Evolutionary conservation across 192 early-diverging fungal species (phyloP), one percentile per base, ranked within the genome.

Genomic region (Mortierella hygrophila): DNA sequence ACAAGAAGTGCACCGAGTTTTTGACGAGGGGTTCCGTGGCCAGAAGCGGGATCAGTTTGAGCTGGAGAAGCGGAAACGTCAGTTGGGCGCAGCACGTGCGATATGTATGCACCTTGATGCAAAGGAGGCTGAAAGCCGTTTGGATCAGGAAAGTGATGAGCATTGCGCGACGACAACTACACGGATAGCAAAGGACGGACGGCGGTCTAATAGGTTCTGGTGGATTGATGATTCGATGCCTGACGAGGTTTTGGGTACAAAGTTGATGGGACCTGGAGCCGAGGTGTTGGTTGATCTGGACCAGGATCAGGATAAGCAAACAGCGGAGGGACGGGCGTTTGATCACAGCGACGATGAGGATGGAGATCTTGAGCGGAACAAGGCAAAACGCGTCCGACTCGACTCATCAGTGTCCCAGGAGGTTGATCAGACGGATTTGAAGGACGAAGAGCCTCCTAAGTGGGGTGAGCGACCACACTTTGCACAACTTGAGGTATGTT

Each of bases 21-120:
- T 84, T 83, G 87, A 88, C 38, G 88, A 88, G 26, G 82, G 82
- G 18, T 92, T 74, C 60, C 84, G 89, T 71, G 85, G 77, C 2
- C 35, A 76, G 20, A 88, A 89, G 73, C 72, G 70, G 3, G 65
- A 68, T 54, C 80, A 77, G 35, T 87, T 82, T 35, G 83, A 88
- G n/a, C 65, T 83, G 46, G 85, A 68, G 49, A 82, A 88, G 40
- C 68, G 78, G 20, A 70, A 68, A n/a, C 87, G 89, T 7, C 83
- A 85, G 40, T 49, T 90, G 3, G 54, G 55, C 15, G 91, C 91
- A 5, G 90, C 90, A 15, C 81, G 72, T 11, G 54, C 55, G 6
- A 72, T 92, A 20, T 89, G 88, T 72, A 79, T 89, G 82, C 81
- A 73, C 18, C 49, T 90, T 42, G 91, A 92, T 69, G 78, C 85